These are phyloP conservation scores for Suillus lakei DNA, from an alignment of 768 basidiomycete species.

Conservation along the genomic window DNA sequence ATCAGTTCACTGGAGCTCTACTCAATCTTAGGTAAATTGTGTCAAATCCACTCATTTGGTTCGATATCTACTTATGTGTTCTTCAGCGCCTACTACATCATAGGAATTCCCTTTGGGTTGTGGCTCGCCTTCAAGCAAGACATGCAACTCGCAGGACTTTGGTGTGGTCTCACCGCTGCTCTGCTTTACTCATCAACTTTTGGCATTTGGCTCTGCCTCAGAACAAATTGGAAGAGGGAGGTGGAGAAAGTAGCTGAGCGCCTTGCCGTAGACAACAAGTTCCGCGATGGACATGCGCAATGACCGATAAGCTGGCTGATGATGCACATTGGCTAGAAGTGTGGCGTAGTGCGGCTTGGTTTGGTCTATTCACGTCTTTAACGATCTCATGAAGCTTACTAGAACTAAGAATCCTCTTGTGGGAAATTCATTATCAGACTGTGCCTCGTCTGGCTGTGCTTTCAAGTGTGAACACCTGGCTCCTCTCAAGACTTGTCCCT, in stretches of 20 bases:
- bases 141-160: conserved; percentile 75
- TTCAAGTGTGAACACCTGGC: neutral
- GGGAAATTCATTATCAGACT: conserved; percentile 1
- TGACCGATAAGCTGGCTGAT: neutral
- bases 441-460: neutral
- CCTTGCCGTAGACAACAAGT: conserved; percentile 48
- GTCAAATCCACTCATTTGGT: neutral
- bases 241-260: conserved; percentile 60
- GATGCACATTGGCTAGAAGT: neutral
- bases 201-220: conserved; percentile 55
- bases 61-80: conserved; percentile 5
- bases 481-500: neutral
- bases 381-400: conserved; percentile 1
- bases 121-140: conserved; percentile 70
- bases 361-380: conserved; percentile 2
- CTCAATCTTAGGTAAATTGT: conserved; percentile 69
- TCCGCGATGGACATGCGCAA: conserved; percentile 5
- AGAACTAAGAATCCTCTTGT: neutral
- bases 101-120: conserved; percentile 83
- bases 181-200: conserved; percentile 60
- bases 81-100: conserved; percentile 72
- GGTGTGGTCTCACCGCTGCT: conserved; percentile 78
- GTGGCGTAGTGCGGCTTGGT: neutral
- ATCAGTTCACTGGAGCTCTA: conserved; percentile 73
- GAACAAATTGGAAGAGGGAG: conserved; percentile 70